Evolutionary conservation across 805 yeast genomes (phyloP).

Genomic region (Pichia pseudocactophila): DNA sequence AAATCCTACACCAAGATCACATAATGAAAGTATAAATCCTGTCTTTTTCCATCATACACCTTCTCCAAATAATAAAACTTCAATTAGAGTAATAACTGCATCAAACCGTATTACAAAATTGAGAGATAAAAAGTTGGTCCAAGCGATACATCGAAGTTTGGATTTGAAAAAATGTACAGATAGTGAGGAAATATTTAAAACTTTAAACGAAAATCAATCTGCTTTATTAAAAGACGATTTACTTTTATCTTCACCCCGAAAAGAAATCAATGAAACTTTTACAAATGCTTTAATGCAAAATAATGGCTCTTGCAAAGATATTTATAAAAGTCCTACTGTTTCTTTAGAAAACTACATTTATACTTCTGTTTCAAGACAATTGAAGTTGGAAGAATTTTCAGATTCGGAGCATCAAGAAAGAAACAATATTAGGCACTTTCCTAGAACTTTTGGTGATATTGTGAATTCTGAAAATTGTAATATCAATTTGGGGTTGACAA

Average conservation of each 20-base stretch:
- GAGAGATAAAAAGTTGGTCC: constrained; percentile 6
- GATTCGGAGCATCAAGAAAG: not conserved
- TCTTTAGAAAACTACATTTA: not conserved
- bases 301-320: not conserved
- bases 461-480: too few species aligned
- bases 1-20: constrained; percentile 2
- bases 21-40: constrained; percentile 6
- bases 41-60: constrained; percentile 7
- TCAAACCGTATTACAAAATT: constrained; percentile 7
- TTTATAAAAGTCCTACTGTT: not conserved
- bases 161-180: not conserved
- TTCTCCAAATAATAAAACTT: constrained; percentile 5
- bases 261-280: constrained; percentile 2
- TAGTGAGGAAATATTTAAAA: not conserved
- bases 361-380: not conserved
- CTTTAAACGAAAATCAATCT: constrained; percentile 1
- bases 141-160: constrained; percentile 6
- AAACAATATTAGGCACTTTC: not conserved
- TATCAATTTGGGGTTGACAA: too few species aligned
- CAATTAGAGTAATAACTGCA: constrained; percentile 7
- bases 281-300: constrained; percentile 1
- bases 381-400: not conserved
- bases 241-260: constrained; percentile 5
- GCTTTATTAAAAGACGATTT: not conserved
- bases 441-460: not conserved